Base-by-base conservation (phyloP, 2,329 filamentous ascomycete genomes). In the Lojkania enalia region DNA sequence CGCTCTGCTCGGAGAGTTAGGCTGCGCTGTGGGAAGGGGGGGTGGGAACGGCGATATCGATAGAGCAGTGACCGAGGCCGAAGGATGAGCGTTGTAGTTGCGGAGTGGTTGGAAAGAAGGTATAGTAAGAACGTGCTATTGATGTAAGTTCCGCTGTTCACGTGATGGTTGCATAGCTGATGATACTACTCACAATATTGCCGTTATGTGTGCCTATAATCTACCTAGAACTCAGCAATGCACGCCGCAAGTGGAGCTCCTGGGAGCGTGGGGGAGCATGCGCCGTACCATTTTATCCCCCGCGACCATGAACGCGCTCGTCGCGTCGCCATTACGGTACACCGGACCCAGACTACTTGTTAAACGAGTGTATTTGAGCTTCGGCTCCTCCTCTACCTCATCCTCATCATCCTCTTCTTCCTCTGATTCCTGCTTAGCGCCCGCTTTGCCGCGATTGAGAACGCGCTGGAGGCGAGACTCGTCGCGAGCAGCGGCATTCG, bases 201-300 rank as follows among this genome's bases (percentile, higher is more conserved):
- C 94, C 94, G 73, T 95, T 96, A 70, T 99, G 92, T 21, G 94
- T 96, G 55, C 92, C 94, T 58, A 95, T 78, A 51, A 96, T 86
- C 88, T 92, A 71, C 37, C 54, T 47, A 54, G 35, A 50, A 41
- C 51, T 70, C 51, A 61, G 48, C 48, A 55, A 71, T 57, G 74
- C 54, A 88, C 90, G 60, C 90, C 77, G 55, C 95, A 84, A 83
- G 88, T 55, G 42, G 20, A 52, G 37, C 48, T 52, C 40, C 21
- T 12, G 43, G n/a, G 36, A 43, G 42, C 41, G 39, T 44, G 31
- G 46, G n/a, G n/a, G 38, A 48, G 44, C 49, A 46, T 54, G 49
- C 49, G 46, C 40, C 76, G 60, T 78, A 92, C 89, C 92, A 97
- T 95, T 76, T 97, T 97, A 76, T 99, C 92, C 40, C 92, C 92